Percentiles rank a stretch among this genome's conserved stretches.
Evolutionary conservation across 2,329 filamentous ascomycete genomes (phyloP).

Genomic region (Cladosporium oxysporum): DNA sequence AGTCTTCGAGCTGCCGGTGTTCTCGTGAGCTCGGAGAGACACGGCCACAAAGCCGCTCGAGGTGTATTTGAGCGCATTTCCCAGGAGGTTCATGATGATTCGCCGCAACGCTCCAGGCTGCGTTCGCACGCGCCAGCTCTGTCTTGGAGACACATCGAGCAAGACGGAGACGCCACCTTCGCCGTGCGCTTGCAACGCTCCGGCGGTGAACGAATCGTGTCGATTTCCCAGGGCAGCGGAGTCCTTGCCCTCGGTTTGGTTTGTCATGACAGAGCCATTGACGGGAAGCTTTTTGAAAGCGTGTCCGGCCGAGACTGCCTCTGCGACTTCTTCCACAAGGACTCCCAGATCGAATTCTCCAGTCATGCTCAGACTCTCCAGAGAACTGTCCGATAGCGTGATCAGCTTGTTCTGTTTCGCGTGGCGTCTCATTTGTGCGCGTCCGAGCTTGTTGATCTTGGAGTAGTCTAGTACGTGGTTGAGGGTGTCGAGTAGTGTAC

Average conservation of each 20-base stretch:
- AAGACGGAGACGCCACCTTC: constrained; percentile 42
- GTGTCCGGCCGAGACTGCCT: constrained; percentile 57
- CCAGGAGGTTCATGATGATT: constrained; percentile 52
- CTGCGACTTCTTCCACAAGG: constrained; percentile 55
- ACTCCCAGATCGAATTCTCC: constrained; percentile 46
- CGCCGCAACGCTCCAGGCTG: constrained; percentile 49
- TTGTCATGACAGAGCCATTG: constrained; percentile 19
- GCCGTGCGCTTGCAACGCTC: background rate
- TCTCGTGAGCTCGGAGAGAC: constrained; percentile 35
- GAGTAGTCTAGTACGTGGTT: constrained; percentile 44
- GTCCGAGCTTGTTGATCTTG: constrained; percentile 46
- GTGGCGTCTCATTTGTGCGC: constrained; percentile 29
- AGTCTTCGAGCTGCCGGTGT: constrained; percentile 22
- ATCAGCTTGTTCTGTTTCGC: constrained; percentile 31
- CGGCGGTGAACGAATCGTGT: background rate
- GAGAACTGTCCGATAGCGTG: constrained; percentile 32
- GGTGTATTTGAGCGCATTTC: constrained; percentile 52
- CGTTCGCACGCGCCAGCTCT: constrained; percentile 47
- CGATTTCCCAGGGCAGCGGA: background rate
- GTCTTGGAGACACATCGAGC: constrained; percentile 44
- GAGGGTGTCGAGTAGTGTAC: constrained; percentile 51
- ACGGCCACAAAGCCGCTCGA: constrained; percentile 44
- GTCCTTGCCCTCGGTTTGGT: constrained; percentile 5
- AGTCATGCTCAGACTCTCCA: constrained; percentile 36
- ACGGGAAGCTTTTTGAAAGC: constrained; percentile 38